Evolutionary conservation across 2,329 filamentous ascomycete genomes (phyloP).

Genomic region (Teratosphaeria pseudoeucalypti): DNA sequence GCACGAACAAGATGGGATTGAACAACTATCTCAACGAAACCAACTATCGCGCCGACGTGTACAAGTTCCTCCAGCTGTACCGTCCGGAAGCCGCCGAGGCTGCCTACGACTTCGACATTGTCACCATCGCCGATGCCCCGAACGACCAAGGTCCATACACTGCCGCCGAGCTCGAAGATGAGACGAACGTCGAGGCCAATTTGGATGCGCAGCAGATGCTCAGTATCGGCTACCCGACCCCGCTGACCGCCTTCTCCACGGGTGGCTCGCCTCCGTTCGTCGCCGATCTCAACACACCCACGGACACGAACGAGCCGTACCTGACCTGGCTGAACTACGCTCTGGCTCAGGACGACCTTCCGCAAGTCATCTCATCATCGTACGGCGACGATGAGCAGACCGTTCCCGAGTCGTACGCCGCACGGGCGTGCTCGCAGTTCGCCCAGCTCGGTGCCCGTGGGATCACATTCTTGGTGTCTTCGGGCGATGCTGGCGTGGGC

Average conservation of each 20-base stretch:
- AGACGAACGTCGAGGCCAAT: slow-evolving; percentile 44
- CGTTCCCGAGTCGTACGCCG: slow-evolving; percentile 50
- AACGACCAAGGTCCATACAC: slow-evolving; percentile 35
- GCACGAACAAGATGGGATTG: slow-evolving; percentile 36
- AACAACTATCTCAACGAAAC: slow-evolving; percentile 39
- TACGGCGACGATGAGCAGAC: slow-evolving; percentile 60
- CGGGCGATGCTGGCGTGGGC: slow-evolving; percentile 52
- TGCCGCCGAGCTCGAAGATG: slow-evolving; percentile 15
- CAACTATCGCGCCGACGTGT: slow-evolving; percentile 45
- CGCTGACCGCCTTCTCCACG: slow-evolving; percentile 49
- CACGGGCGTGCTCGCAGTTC: slow-evolving; percentile 52
- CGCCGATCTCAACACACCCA: slow-evolving; percentile 36
- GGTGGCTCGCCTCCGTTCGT: slow-evolving; percentile 46
- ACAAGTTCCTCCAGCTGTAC: slow-evolving; percentile 46
- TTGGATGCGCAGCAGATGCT: slow-evolving; percentile 54
- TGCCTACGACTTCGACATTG: slow-evolving; percentile 46
- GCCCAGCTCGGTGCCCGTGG: slow-evolving; percentile 57
- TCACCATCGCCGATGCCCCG: slow-evolving; percentile 47
- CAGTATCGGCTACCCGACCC: slow-evolving; percentile 44
- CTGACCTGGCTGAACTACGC: slow-evolving; percentile 52
- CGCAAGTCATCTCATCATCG: slow-evolving; percentile 53
- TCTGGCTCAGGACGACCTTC: slow-evolving; percentile 44
- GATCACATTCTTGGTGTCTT: slow-evolving; percentile 51
- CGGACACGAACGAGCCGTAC: slow-evolving; percentile 58
- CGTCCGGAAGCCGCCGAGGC: slow-evolving; percentile 39